Base-by-base conservation (phyloP, 2,329 filamentous ascomycete species). In the Pleomassaria siparia region DNA sequence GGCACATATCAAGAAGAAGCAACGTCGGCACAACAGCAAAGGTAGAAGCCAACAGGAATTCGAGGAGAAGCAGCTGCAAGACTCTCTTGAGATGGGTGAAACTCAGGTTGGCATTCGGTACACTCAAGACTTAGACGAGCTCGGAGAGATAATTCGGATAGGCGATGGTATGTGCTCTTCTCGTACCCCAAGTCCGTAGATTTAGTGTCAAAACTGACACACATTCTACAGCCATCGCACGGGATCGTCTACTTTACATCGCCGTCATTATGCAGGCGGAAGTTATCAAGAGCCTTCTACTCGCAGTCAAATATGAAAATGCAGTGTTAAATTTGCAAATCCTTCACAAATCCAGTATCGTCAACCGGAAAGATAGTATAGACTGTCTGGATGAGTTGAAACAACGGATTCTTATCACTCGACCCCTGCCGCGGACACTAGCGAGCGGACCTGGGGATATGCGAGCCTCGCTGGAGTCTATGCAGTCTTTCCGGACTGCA, bases 191-290 rank as follows among this genome's bases (percentile, higher is more conserved):
- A 53, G 40, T 52, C 53, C 50, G 51, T 40, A 20, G 21, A n/a
- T 41, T 33, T 49, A 26, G 11, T 16, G n/a, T 40, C 43, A 36
- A 51, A 39, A 46, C 54, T 56, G 33, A 54, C 43, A 39, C n/a
- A 47, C 7, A 30, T 29, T 52, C 20, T 52, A 33, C 50, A 73
- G 70, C 59, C 35, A 59, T 64, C 25, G 69, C 70, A 11, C 59
- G 68, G 43, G 64, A 73, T 35, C 67, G 62, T 9, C 56, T 73
- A 3, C 54, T 69, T 5, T 68, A 71, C 46, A 66, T 74, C 18
- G 65, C 69, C 12, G 59, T 73, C 7, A 57, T 66, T n/a, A 60
- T 75, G 47, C 70, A 74, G 49, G 65, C 67, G 20, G 69, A 74
- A 47, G 66, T 73, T 15, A 69, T 75, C 37, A 62, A 65, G 41